These are phyloP conservation scores for Pyrenula massariospora DNA, from an alignment of 495 filamentous ascomycete species.

Conservation along the genomic window DNA sequence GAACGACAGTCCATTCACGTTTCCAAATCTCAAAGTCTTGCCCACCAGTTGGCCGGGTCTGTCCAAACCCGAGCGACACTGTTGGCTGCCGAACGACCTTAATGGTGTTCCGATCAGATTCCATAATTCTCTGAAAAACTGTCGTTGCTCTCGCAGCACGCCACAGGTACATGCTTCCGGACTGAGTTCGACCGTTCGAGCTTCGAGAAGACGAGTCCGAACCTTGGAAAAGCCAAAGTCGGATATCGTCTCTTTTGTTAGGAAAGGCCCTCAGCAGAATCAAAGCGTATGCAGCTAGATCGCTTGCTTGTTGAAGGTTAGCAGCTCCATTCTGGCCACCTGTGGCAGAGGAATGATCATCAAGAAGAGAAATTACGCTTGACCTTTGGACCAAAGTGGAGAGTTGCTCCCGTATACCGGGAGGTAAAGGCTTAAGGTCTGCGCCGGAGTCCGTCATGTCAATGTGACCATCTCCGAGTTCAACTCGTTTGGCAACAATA, in stretches of 20 bases:
- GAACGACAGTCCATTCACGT: conserved; percentile 77
- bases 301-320: conserved; percentile 40
- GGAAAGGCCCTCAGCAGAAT: conserved; percentile 83
- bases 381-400: conserved; percentile 53
- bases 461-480: conserved; percentile 21
- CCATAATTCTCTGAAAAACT: conserved; percentile 53
- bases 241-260: conserved; percentile 65
- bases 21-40: conserved; percentile 26
- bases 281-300: conserved; percentile 77
- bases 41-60: neutral
- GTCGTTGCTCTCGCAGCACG: conserved; percentile 53
- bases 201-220: conserved; percentile 41
- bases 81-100: conserved; percentile 34
- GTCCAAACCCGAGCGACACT: conserved; percentile 5
- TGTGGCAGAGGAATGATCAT: conserved; percentile 23
- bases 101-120: conserved; percentile 45
- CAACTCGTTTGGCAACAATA: conserved; percentile 31
- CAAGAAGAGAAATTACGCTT: conserved; percentile 48
- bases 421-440: conserved; percentile 27
- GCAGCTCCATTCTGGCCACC: conserved; percentile 22
- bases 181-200: conserved; percentile 21
- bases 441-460: conserved; percentile 6
- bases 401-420: conserved; percentile 49
- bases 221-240: conserved; percentile 86
- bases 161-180: conserved; percentile 73